Conservation (phyloP, 1,284 basidiomycete genomes). For the Marasmius oreades region DNA sequence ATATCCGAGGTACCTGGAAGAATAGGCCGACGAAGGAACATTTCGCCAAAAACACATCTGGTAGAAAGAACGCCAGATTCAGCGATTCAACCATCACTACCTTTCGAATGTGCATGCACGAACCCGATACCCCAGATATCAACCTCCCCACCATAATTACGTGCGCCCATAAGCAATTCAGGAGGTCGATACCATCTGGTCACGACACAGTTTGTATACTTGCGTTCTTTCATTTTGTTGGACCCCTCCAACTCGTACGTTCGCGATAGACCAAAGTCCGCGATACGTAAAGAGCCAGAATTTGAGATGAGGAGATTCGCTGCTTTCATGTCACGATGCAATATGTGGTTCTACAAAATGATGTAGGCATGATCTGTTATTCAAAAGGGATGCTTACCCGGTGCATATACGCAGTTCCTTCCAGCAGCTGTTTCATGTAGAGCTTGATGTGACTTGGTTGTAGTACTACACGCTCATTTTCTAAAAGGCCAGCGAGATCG, state of each 20-base stretch:
- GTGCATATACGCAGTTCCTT: constrained; percentile 96
- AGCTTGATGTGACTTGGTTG: constrained; percentile 88
- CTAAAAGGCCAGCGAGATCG: constrained; percentile 91
- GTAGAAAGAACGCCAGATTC: constrained; percentile 4
- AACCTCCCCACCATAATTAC: constrained; percentile 89
- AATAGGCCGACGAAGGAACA: constrained; percentile 88
- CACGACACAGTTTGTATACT: constrained; percentile 98
- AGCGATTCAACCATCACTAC: not conserved
- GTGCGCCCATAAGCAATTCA: constrained; percentile 87
- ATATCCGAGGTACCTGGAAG: constrained; percentile 86
- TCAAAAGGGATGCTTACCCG: constrained; percentile 43
- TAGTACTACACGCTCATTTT: constrained; percentile 84
- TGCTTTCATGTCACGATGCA: constrained; percentile 99
- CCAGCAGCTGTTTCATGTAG: constrained; percentile 92
- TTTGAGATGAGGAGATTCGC: constrained; percentile 96
- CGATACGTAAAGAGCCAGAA: constrained; percentile 80
- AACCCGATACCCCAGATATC: constrained; percentile 99
- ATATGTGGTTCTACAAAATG: constrained; percentile 76
- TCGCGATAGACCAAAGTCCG: constrained; percentile 95
- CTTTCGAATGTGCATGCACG: constrained; percentile 25
- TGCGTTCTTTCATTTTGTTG: constrained; percentile 39
- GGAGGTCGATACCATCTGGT: constrained; percentile 98
- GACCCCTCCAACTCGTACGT: constrained; percentile 48
- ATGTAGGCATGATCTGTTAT: constrained; percentile 7
- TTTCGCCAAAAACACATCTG: constrained; percentile 93